Evolutionary conservation across 768 basidiomycete genomes (phyloP).

Genomic region (Mycena galopus): DNA sequence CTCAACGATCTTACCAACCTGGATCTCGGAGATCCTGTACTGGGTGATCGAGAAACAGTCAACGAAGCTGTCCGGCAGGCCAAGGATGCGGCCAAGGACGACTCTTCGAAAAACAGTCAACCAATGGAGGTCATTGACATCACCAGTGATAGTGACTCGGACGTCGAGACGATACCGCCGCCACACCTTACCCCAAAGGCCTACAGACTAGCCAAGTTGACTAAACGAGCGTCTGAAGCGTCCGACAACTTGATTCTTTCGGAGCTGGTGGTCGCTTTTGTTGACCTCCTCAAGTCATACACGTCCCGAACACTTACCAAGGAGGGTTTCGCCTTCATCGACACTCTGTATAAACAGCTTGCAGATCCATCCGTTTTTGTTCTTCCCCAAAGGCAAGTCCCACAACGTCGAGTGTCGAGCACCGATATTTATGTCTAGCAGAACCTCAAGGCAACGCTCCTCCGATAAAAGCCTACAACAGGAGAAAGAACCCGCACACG

Average conservation of each 20-base stretch:
- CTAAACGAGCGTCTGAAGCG: slow-evolving; percentile 57
- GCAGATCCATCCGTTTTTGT: slow-evolving; percentile 74
- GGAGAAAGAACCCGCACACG: slow-evolving; percentile 61
- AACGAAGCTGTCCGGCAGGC: slow-evolving; percentile 53
- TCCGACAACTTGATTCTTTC: slow-evolving; percentile 70
- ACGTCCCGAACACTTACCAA: slow-evolving; percentile 57
- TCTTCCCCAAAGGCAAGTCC: slow-evolving; percentile 65
- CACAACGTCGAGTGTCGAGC: background rate
- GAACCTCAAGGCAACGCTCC: slow-evolving; percentile 53
- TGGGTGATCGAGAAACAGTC: slow-evolving; percentile 66
- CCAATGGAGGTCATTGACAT: slow-evolving; percentile 60
- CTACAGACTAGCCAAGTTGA: slow-evolving; percentile 62
- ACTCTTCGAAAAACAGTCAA: slow-evolving; percentile 35
- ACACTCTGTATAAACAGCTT: slow-evolving; percentile 77
- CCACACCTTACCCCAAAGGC: slow-evolving; percentile 64
- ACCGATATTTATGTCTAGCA: slow-evolving; percentile 18
- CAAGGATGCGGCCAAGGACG: slow-evolving; percentile 46
- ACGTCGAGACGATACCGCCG: slow-evolving; percentile 44
- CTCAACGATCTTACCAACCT: slow-evolving; percentile 72
- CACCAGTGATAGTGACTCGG: slow-evolving; percentile 58
- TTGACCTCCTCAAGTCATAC: slow-evolving; percentile 72
- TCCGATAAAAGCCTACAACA: slow-evolving; percentile 55
- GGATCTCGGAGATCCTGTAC: slow-evolving; percentile 63
- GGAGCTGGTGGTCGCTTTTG: slow-evolving; percentile 68
- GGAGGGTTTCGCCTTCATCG: slow-evolving; percentile 77